Percentiles rank a stretch among this genome's conserved stretches.
Conservation (phyloP, 176 grass and related monocot genomes). For the Hsuehochloa calcarea region DNA sequence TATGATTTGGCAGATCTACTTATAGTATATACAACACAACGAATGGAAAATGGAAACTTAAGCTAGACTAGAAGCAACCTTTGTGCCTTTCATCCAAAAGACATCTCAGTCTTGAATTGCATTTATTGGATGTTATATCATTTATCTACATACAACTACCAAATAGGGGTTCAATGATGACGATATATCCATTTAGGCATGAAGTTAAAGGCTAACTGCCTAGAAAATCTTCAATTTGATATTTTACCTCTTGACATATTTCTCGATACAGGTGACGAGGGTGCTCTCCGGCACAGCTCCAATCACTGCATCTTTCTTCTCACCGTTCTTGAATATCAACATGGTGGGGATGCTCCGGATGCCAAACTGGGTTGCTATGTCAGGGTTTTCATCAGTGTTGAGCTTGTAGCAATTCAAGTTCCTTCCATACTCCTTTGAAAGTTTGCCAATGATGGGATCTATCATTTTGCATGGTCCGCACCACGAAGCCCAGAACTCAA, state of each 20-base stretch:
- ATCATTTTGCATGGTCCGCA: slow-evolving; percentile 84
- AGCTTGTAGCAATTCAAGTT: slow-evolving; percentile 70
- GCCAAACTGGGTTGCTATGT: slow-evolving; percentile 56
- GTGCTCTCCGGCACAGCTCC: slow-evolving; percentile 70
- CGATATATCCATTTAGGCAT: slow-evolving; percentile 19
- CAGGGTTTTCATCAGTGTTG: slow-evolving; percentile 66
- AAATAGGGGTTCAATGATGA: background rate
- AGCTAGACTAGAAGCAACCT: slow-evolving; percentile 2
- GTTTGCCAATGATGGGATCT: slow-evolving; percentile 57
- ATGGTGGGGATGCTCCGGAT: slow-evolving; percentile 82
- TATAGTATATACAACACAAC: background rate
- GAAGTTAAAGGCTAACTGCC: background rate
- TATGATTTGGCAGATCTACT: background rate
- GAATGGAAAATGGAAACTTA: slow-evolving; percentile 3
- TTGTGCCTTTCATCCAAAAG: slow-evolving; percentile 2
- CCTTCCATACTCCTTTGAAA: slow-evolving; percentile 69
- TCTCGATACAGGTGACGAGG: slow-evolving; percentile 46
- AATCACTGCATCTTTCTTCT: slow-evolving; percentile 72
- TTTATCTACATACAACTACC: slow-evolving; percentile 41
- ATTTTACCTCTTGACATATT: slow-evolving; percentile 39
- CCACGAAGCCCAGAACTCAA: slow-evolving; percentile 85
- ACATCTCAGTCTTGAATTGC: background rate
- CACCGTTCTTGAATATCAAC: slow-evolving; percentile 68
- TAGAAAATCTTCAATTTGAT: background rate
- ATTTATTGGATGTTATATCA: slow-evolving; percentile 20